Evolutionary conservation across 306 rosid species (phyloP), one percentile per base, ranked within the genome.

Genomic region (Medicago lupulina): DNA sequence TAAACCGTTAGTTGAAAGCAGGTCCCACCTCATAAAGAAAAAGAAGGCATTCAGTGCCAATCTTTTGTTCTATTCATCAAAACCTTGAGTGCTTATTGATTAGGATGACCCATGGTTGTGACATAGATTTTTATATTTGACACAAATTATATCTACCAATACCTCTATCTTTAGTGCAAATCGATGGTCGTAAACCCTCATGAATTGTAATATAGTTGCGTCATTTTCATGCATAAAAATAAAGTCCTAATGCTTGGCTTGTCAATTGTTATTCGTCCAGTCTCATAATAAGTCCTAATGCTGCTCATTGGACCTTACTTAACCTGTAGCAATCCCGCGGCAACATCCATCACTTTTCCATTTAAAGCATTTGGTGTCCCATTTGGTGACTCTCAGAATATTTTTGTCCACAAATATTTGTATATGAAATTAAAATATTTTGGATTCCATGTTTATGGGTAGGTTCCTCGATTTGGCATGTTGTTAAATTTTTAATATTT

Each of bases 191-290:
- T 64, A 41, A 71, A 66, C 57, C 15, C 25, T 16, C 53, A 1
- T 6, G 73, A 80, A 47, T 76, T 76, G 67, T 55, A 71, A 77
- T 31, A 7, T 39, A 39, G 72, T 64, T 28, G 76, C 15, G 81
- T 84, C 85, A 38, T 74, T 77, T 77, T 81, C 87, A 73, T 62
- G 87, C 76, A 73, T 76, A 81, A 77, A 71, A 67, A 77, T 65
- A 71, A 67, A 80, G 34, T 14, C n/a, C n/a, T 31, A 31, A 31
- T 6, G 6, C 3, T 5, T 31, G 36, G 36, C 36, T 31, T 31
- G 36, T 31, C 36, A 31, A 31, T 31, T 54, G 67, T 18, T 23
- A 13, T 58, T 71, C 65, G 31, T 31, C 13, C 12, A 54, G 19
- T 73, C 36, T 23, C 28, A 23, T 23, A 23, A 23, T 23, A 23